phyloP scores from a whole-genome alignment of 345 rosid species.

The Citrus unshiu region DNA sequence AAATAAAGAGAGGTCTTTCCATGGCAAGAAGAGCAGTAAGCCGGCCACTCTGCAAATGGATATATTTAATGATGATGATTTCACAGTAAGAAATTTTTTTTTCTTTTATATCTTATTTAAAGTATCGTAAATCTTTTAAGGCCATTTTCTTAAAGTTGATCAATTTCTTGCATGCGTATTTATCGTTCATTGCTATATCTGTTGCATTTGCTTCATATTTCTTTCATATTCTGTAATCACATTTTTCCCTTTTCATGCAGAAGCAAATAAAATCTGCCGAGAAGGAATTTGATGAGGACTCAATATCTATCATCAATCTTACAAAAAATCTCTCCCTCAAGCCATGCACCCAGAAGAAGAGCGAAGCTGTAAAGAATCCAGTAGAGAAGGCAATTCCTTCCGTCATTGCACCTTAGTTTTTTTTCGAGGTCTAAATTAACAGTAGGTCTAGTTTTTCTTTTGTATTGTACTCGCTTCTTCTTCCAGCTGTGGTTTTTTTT shows the following conservation, averaged over 20 bases:
- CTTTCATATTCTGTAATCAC: background rate
- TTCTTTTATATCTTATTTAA: background rate
- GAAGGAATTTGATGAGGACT: constrained; percentile 21
- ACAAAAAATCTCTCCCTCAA: constrained; percentile 58
- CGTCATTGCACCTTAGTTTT: constrained; percentile 20
- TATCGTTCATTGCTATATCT: too few relatives aligned
- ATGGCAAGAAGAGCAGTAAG: constrained; percentile 34
- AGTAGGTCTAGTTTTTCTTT: background rate
- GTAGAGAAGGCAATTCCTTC: constrained; percentile 14
- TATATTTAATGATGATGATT: constrained; percentile 27
- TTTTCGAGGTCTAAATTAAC: background rate
- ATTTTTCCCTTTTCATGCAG: constrained; percentile 10
- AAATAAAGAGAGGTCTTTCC: constrained; percentile 47
- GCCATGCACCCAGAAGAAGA: constrained; percentile 29
- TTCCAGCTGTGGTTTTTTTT: too few relatives aligned
- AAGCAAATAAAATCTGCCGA: constrained; percentile 27
- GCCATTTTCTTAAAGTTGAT: background rate
- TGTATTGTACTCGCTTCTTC: background rate
- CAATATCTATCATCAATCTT: constrained; percentile 35
- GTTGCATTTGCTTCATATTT: too few relatives aligned
- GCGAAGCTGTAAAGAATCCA: constrained; percentile 20
- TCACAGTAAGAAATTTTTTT: constrained; percentile 31
- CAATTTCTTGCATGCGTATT: background rate
- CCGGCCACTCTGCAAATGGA: constrained; percentile 44
- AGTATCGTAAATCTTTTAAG: background rate